Conservation (phyloP, 2,329 filamentous ascomycete species). For the Diplodia intermedia region DNA sequence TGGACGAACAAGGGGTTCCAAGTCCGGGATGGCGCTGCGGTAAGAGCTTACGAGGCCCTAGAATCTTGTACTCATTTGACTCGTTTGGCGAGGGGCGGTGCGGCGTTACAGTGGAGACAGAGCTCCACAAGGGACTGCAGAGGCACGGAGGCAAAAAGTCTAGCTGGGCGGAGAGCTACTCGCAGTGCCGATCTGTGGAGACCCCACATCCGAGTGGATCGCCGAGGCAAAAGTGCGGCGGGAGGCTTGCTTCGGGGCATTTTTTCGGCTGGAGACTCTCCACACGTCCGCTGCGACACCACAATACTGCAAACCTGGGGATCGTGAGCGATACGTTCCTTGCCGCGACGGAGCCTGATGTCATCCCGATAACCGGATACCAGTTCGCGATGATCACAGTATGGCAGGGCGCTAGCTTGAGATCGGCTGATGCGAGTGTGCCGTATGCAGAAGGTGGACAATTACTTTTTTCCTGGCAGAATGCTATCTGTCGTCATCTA, state of each 20-base stretch:
- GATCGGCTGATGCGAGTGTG: constrained; percentile 1
- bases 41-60: not conserved
- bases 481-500: constrained; percentile 15
- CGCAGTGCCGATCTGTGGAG: constrained; percentile 28
- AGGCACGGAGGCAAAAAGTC: constrained; percentile 5
- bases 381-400: not conserved
- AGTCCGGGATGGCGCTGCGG: not conserved
- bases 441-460: constrained; percentile 15
- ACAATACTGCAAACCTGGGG: not conserved
- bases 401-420: not conserved
- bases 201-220: constrained; percentile 24
- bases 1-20: not conserved
- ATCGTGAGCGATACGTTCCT: not conserved
- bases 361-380: constrained; percentile 3
- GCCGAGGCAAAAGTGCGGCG: constrained; percentile 23
- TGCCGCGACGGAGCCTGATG: not conserved
- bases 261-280: constrained; percentile 20
- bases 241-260: constrained; percentile 25
- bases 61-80: not conserved
- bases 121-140: constrained; percentile 20
- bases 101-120: constrained; percentile 13
- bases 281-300: not conserved
- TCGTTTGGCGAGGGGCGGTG: constrained; percentile 6
- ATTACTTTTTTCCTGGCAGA: not conserved
- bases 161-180: constrained; percentile 13